Evolutionary conservation across 306 rosid genomes (phyloP).

Genomic region (Citrullus mucosospermus): DNA sequence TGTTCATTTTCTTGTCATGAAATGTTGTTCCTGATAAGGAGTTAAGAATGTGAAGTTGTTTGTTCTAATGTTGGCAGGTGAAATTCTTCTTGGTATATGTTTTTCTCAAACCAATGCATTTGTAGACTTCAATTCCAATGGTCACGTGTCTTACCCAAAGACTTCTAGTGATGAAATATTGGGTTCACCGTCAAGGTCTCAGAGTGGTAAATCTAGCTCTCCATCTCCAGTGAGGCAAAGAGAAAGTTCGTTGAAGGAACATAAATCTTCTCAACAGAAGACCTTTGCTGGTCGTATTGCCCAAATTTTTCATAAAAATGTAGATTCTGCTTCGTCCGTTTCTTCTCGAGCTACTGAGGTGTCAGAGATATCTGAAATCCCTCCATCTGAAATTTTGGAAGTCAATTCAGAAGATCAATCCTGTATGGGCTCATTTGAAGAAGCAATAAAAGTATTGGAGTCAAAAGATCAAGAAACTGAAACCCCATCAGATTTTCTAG

Average conservation of each 20-base stretch:
- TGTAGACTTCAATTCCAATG: slow-evolving; percentile 18
- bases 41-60: slow-evolving; percentile 11
- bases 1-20: not conserved
- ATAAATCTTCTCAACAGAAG: slow-evolving; percentile 37
- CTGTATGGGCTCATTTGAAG: slow-evolving; percentile 47
- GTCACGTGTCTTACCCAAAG: not conserved
- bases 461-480: slow-evolving; percentile 53
- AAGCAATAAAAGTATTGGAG: slow-evolving; percentile 38
- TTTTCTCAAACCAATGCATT: slow-evolving; percentile 27
- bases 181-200: slow-evolving; percentile 34
- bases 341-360: slow-evolving; percentile 30
- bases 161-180: slow-evolving; percentile 10
- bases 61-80: slow-evolving; percentile 33
- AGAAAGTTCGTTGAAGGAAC: slow-evolving; percentile 47
- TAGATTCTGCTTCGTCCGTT: slow-evolving; percentile 27
- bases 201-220: slow-evolving; percentile 19
- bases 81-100: slow-evolving; percentile 47
- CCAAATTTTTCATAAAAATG: slow-evolving; percentile 52
- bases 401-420: slow-evolving; percentile 43
- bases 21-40: not conserved
- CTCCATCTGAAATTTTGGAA: slow-evolving; percentile 27
- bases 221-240: slow-evolving; percentile 54
- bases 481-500: slow-evolving; percentile 57
- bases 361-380: slow-evolving; percentile 34
- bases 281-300: slow-evolving; percentile 58